These are phyloP conservation scores for Sarocladium kiliense DNA, from an alignment of 2,329 filamentous ascomycete genomes.

Conservation along the genomic window DNA sequence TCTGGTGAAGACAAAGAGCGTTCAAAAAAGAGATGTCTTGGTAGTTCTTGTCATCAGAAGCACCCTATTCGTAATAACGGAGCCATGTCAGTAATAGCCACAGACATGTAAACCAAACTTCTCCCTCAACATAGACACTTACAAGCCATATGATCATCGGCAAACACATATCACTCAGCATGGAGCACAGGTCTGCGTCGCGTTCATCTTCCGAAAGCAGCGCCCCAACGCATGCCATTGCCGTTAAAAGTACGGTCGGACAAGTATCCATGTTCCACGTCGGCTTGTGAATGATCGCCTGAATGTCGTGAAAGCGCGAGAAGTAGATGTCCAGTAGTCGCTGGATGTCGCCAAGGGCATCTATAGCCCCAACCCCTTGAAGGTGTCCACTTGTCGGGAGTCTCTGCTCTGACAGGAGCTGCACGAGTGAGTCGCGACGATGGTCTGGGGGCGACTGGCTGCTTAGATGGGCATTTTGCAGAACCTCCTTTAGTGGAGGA, in stretches of 20 bases:
- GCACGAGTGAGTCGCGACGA: neutral
- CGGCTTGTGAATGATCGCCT: slow-evolving; percentile 23
- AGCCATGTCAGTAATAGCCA: neutral
- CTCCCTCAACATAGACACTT: slow-evolving; percentile 6
- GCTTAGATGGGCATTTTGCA: neutral
- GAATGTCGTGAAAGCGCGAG: slow-evolving; percentile 21
- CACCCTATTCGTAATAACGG: slow-evolving; percentile 13
- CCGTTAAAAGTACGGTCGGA: slow-evolving; percentile 20
- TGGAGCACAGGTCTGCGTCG: slow-evolving; percentile 14
- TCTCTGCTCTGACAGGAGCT: neutral
- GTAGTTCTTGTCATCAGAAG: slow-evolving; percentile 13
- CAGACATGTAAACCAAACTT: neutral
- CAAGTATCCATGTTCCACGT: slow-evolving; percentile 20
- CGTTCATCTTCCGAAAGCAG: slow-evolving; percentile 15
- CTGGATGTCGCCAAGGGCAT: neutral
- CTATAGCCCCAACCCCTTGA: neutral
- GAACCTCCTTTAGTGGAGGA: neutral
- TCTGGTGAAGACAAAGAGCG: slow-evolving; percentile 25
- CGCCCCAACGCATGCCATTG: slow-evolving; percentile 25
- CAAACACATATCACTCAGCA: slow-evolving; percentile 20
- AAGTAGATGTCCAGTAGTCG: slow-evolving; percentile 17
- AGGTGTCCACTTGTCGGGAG: neutral
- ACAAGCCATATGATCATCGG: slow-evolving; percentile 24
- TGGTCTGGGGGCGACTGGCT: neutral
- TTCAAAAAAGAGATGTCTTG: slow-evolving; percentile 21